Base-by-base conservation (phyloP, 1,284 basidiomycete genomes). In the Mycocalia duriaeana region DNA sequence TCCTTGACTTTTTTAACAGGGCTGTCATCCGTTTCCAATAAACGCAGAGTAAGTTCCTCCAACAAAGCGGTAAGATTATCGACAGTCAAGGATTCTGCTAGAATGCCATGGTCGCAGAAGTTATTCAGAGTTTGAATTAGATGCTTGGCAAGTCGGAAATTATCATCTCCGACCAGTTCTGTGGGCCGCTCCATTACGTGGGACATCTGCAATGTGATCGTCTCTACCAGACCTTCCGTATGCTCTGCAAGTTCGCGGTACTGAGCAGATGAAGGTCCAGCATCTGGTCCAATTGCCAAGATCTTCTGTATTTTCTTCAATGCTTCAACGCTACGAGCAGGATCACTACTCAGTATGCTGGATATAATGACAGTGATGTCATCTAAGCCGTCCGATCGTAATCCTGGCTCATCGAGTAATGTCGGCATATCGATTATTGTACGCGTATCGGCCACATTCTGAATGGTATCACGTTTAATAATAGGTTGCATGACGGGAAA, bases 121-220 rank as follows among this genome's bases (percentile, higher is more conserved):
- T 89, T 89, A 58, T 93, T 92, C 25, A 94, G 76, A 0, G 93
- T 93, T 65, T 96, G 93, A 57, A 97, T 95, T 44, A 97, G 78
- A 65, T 96, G 94, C 67, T 98, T 98, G 45, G 94, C 91, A 7
- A 97, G 73, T 37, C 94, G 80, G 68, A 95, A 91, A 59, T 89
- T 90, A 53, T 86, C 80, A 16, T 85, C 82, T 4, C 81, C 73
- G 4, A 81, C 65, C 23, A 95, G 72, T 43, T 88, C 81, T 22
- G 89, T 81, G 1, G 82, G 82, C 40, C 80, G 77, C 48, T 91
- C 89, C 59, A 95, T 96, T 13, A 91, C 82, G 62, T 91, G 87
- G 18, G 86, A 79, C 87, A 94, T 91, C 61, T 94, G 89, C 20
- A 89, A 74, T 2, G 88, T 86, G 55, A 97, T 84, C 0, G 89